These are phyloP conservation scores for Eucalyptus tenuipes DNA, from an alignment of 345 rosid species.

Conservation along the genomic window DNA sequence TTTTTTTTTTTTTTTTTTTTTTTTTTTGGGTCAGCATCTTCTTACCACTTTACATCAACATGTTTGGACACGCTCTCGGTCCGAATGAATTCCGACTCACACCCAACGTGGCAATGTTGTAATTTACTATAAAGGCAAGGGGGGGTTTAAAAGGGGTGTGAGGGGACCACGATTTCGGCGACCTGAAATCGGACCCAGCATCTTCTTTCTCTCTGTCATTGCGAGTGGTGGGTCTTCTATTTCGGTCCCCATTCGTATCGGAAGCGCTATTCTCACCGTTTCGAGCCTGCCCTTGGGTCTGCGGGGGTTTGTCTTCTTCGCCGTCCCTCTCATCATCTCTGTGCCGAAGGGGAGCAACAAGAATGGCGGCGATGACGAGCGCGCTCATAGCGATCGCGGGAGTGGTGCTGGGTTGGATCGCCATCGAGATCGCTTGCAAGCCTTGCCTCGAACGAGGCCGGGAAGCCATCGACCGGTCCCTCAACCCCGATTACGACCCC, in stretches of 20 bases:
- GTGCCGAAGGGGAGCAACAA: neutral
- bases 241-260: neutral
- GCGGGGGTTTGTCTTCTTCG: neutral
- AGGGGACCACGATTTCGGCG: neutral
- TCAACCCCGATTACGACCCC: slow-evolving; percentile 72
- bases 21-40: too few relatives aligned
- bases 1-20: too few relatives aligned
- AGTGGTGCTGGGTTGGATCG: slow-evolving; percentile 60
- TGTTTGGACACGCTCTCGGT: neutral
- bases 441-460: slow-evolving; percentile 73
- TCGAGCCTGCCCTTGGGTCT: neutral
- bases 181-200: neutral
- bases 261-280: neutral
- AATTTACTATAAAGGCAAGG: neutral
- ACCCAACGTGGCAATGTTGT: neutral
- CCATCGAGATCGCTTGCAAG: slow-evolving; percentile 79
- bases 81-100: neutral
- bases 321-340: neutral
- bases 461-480: slow-evolving; percentile 71
- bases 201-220: neutral
- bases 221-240: neutral
- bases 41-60: neutral
- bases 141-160: neutral
- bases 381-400: slow-evolving; percentile 68
- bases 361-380: slow-evolving; percentile 51